phyloP scores from a whole-genome alignment of 257 asterid species.

The Scutellaria baicalensis region DNA sequence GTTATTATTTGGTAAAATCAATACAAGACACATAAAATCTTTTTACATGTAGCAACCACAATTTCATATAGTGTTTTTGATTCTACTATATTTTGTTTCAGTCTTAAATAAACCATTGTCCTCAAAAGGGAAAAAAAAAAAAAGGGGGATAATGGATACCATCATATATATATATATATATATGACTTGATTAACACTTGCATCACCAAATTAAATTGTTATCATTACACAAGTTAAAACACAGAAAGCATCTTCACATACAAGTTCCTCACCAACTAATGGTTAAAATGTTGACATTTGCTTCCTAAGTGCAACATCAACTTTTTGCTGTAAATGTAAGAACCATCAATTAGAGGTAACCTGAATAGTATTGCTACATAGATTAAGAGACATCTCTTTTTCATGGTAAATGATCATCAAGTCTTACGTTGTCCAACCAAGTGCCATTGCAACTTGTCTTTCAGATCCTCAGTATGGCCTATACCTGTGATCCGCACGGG shows the following conservation, averaged over 20 bases:
- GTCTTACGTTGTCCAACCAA: neutral
- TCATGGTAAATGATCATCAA: neutral
- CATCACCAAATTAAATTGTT: neutral
- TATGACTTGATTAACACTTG: neutral
- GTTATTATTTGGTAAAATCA: too few species aligned
- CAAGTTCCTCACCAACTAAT: neutral
- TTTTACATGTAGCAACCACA: too few species aligned
- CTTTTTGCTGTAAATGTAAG: neutral
- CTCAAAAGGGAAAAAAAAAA: neutral
- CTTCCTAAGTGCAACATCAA: neutral
- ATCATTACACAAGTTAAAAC: neutral
- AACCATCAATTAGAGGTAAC: neutral
- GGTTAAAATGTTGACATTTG: neutral
- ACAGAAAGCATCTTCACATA: neutral
- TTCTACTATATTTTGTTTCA: too few species aligned
- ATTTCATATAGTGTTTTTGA: too few species aligned
- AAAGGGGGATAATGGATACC: neutral
- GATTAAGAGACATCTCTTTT: neutral
- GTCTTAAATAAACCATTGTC: neutral
- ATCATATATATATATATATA: too few species aligned
- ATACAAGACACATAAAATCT: too few species aligned
- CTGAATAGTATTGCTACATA: neutral
- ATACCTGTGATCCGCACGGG: conserved; percentile 78
- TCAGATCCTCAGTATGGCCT: conserved; percentile 57
- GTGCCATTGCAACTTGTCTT: neutral